phyloP scores from a whole-genome alignment of 768 basidiomycete species.

The Podaxis sp. region DNA sequence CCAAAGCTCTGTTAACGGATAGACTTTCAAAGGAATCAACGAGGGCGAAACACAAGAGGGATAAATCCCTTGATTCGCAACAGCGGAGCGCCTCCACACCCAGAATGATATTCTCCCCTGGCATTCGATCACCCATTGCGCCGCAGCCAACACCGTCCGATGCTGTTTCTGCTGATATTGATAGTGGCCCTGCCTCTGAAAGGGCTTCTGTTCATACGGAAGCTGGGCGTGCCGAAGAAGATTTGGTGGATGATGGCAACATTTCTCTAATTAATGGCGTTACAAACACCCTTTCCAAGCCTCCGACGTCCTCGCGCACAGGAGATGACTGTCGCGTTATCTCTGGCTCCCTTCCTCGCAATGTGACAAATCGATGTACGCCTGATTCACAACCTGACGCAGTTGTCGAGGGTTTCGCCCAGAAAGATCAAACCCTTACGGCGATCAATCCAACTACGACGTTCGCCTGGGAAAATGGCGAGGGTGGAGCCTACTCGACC shows the following conservation, averaged over 20 bases:
- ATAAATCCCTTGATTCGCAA: background rate
- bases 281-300: background rate
- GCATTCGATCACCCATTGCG: background rate
- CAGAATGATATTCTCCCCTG: slow-evolving; percentile 27
- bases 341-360: background rate
- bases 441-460: background rate
- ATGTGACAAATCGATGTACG: background rate
- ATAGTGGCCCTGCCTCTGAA: background rate
- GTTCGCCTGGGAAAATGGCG: background rate
- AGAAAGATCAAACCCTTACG: background rate
- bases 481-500: background rate
- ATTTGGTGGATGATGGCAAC: background rate
- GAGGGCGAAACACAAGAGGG: slow-evolving; percentile 3
- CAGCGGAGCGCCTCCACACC: slow-evolving; percentile 2
- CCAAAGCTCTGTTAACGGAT: background rate
- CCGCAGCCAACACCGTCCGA: background rate
- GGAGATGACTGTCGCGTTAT: background rate
- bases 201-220: background rate
- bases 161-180: background rate
- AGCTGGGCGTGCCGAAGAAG: background rate
- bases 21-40: slow-evolving; percentile 11
- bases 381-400: background rate
- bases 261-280: background rate
- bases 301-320: background rate
- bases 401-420: background rate